Conservation (phyloP, 352 stramenopile species). For the Phytopythium cucurbitacearum region DNA sequence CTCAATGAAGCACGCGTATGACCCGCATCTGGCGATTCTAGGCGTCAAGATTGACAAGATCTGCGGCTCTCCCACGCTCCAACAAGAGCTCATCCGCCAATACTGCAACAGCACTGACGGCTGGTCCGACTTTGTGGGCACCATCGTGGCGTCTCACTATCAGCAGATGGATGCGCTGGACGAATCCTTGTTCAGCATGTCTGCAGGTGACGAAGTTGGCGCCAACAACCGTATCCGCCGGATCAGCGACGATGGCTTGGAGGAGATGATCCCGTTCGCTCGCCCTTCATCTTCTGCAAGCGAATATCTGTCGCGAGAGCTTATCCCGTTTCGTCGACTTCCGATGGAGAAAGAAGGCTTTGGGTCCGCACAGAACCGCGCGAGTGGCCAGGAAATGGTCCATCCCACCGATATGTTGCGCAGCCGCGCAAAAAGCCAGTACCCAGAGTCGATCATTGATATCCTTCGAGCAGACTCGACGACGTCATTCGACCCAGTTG, state of each 20-base stretch:
- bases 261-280: constrained; percentile 48
- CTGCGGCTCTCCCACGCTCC: constrained; percentile 60
- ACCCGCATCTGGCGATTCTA: constrained; percentile 69
- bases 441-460: constrained; percentile 65
- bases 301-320: constrained; percentile 56
- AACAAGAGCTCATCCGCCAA: constrained; percentile 75
- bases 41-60: constrained; percentile 81
- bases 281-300: constrained; percentile 58
- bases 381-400: constrained; percentile 44
- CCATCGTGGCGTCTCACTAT: constrained; percentile 67
- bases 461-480: constrained; percentile 56
- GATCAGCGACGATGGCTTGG: constrained; percentile 31
- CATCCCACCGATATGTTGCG: constrained; percentile 70
- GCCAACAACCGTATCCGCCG: constrained; percentile 11
- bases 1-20: constrained; percentile 45
- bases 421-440: constrained; percentile 68
- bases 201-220: constrained; percentile 10
- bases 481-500: constrained; percentile 48
- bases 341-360: constrained; percentile 74
- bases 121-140: constrained; percentile 65
- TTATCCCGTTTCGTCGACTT: constrained; percentile 60
- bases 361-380: constrained; percentile 56
- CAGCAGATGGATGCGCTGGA: constrained; percentile 75
- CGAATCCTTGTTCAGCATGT: constrained; percentile 30
- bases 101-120: constrained; percentile 57